Conservation (phyloP, 768 basidiomycete species). For the Hygrocybe punicea region DNA sequence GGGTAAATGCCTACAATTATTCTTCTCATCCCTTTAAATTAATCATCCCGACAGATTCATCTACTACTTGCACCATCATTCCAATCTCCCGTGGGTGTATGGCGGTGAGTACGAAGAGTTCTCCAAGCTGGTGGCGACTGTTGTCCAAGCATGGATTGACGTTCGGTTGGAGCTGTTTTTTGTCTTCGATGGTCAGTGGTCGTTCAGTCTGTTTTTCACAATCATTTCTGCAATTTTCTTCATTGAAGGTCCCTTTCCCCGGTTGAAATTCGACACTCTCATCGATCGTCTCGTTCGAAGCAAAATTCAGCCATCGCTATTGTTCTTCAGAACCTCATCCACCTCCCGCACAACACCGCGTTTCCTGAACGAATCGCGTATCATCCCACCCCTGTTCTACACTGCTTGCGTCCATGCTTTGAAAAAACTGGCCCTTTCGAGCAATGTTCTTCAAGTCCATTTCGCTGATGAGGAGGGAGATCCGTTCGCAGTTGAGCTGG, state of each 20-base stretch:
- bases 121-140: conserved; percentile 41
- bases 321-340: conserved; percentile 80
- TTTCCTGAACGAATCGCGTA: conserved; percentile 69
- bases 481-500: conserved; percentile 80
- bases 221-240: conserved; percentile 11
- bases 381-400: conserved; percentile 68
- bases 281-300: conserved; percentile 56
- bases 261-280: conserved; percentile 69
- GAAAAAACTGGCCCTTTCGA: conserved; percentile 33
- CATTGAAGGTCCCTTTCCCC: conserved; percentile 59
- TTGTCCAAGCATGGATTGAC: conserved; percentile 65
- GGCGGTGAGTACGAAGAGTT: conserved; percentile 76
- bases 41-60: conserved; percentile 56
- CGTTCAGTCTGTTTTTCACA: conserved; percentile 1
- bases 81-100: conserved; percentile 76
- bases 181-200: conserved; percentile 74
- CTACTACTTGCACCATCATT: conserved; percentile 58
- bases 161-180: conserved; percentile 65
- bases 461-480: conserved; percentile 83
- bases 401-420: conserved; percentile 58
- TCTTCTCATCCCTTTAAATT: conserved; percentile 9
- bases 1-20: conserved; percentile 57
- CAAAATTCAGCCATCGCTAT: conserved; percentile 55
- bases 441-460: conserved; percentile 49
- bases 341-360: conserved; percentile 59